Evolutionary conservation across 2,329 filamentous ascomycete species (phyloP).

Genomic region (Massarina eburnea): DNA sequence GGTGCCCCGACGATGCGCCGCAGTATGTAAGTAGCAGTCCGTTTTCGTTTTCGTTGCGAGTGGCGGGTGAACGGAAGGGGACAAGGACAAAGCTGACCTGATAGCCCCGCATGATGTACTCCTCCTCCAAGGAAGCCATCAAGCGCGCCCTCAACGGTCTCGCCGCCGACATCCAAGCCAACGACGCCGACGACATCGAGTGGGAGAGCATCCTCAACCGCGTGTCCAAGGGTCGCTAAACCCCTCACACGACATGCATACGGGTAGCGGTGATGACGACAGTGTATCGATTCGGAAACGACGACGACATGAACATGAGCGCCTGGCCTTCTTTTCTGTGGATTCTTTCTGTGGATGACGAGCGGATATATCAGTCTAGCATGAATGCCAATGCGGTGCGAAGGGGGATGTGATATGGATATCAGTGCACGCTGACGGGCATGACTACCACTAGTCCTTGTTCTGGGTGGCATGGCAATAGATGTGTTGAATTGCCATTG

Average conservation of each 20-base stretch:
- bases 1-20: constrained; percentile 64
- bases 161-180: constrained; percentile 78
- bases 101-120: constrained; percentile 87
- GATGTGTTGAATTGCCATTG: constrained; percentile 26
- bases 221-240: constrained; percentile 55
- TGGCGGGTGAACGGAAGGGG: neutral
- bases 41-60: neutral
- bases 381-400: too few species aligned
- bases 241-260: neutral
- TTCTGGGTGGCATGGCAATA: constrained; percentile 8
- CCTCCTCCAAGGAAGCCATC: constrained; percentile 82
- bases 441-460: neutral
- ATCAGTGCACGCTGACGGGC: neutral
- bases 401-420: neutral
- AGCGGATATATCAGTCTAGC: constrained; percentile 4
- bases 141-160: constrained; percentile 78
- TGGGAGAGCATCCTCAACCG: constrained; percentile 66
- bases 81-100: constrained; percentile 12
- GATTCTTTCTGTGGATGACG: neutral
- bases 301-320: neutral
- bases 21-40: constrained; percentile 63
- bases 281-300: neutral
- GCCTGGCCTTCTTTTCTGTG: neutral
- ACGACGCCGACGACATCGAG: constrained; percentile 81
- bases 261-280: constrained; percentile 1